Percentiles rank a stretch among this genome's conserved stretches.
Conservation (phyloP, 192 early-diverging fungal species). For the Umbelopsis isabellina region DNA sequence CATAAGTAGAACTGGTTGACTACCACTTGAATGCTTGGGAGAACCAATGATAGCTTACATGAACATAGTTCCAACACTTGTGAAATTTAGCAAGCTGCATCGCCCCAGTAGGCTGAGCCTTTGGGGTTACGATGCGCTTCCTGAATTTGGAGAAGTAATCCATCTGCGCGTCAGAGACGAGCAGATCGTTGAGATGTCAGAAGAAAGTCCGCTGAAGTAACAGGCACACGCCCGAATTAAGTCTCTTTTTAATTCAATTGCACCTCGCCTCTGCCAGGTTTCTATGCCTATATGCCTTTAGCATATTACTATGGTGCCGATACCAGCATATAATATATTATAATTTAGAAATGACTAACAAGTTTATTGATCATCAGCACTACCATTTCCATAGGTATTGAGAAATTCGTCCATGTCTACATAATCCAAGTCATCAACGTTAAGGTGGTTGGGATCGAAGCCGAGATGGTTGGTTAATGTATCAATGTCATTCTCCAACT, state of each 20-base stretch:
- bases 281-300: not conserved
- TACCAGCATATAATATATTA: not conserved
- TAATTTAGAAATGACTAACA: not conserved
- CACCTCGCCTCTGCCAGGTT: not conserved
- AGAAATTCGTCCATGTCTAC: conserved; percentile 43
- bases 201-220: not conserved
- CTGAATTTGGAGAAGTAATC: conserved; percentile 73
- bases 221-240: too few relatives aligned
- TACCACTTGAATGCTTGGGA: not conserved
- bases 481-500: conserved; percentile 28
- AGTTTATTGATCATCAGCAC: conserved; percentile 19
- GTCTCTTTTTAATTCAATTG: too few relatives aligned
- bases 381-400: conserved; percentile 33
- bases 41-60: conserved; percentile 44
- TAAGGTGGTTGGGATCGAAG: conserved; percentile 23
- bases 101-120: conserved; percentile 58
- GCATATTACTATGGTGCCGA: not conserved
- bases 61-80: conserved; percentile 69
- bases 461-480: conserved; percentile 34
- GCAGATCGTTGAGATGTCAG: conserved; percentile 20
- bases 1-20: not conserved
- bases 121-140: conserved; percentile 62
- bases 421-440: conserved; percentile 29
- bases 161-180: conserved; percentile 42
- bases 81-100: conserved; percentile 71